A percentile compares a stretch with the other conserved stretches of the same genome.
These are phyloP conservation scores for Yarrowia sp. DNA, from an alignment of 805 yeast species.

Conservation along the genomic window DNA sequence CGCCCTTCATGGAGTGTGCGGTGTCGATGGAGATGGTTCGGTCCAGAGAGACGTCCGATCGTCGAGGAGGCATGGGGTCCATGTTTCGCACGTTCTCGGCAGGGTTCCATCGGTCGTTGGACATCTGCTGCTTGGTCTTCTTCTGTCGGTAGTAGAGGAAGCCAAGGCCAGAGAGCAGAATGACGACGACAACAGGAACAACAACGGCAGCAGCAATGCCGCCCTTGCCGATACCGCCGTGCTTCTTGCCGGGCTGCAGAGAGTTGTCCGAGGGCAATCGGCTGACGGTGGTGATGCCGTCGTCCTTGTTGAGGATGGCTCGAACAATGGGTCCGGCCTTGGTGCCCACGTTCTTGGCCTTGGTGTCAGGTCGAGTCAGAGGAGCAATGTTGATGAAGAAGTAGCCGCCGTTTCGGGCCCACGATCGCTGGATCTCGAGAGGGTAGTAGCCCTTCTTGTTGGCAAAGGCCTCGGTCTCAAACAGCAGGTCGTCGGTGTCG, in stretches of 20 bases:
- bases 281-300: constrained; percentile 38
- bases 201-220: constrained; percentile 45
- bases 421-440: constrained; percentile 35
- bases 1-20: constrained; percentile 24
- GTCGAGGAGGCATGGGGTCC: constrained; percentile 19
- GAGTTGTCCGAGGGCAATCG: constrained; percentile 46
- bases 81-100: constrained; percentile 24
- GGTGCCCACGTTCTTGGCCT: constrained; percentile 43
- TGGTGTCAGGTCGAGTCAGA: constrained; percentile 39
- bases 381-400: constrained; percentile 45
- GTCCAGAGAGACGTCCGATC: constrained; percentile 23
- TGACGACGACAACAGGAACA: constrained; percentile 43
- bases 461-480: constrained; percentile 40
- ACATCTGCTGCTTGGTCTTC: constrained; percentile 4
- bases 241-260: constrained; percentile 32
- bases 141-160: constrained; percentile 40
- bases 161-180: constrained; percentile 34
- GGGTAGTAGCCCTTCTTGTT: constrained; percentile 46
- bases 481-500: constrained; percentile 39
- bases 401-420: constrained; percentile 38
- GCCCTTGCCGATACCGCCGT: constrained; percentile 34
- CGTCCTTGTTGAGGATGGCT: constrained; percentile 39
- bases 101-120: constrained; percentile 21
- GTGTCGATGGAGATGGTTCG: constrained; percentile 16
- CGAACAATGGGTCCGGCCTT: constrained; percentile 44